phyloP scores from a whole-genome alignment of 2,329 filamentous ascomycete species.

The Beauveria bassiana region DNA sequence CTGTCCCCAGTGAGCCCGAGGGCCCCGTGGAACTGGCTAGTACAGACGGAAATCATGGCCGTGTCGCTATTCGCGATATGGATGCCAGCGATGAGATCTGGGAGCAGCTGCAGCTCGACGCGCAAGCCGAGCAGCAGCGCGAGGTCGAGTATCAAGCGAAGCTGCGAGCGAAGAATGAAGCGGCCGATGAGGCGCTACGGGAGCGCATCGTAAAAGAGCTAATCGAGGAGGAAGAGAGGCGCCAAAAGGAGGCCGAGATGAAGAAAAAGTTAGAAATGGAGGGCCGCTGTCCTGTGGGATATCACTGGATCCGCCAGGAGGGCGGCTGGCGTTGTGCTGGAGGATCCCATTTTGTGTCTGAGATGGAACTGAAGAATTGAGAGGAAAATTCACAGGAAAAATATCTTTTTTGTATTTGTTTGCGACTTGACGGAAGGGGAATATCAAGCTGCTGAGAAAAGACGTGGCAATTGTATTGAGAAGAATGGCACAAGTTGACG shows the following conservation, averaged over 20 bases:
- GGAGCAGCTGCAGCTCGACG: slow-evolving; percentile 50
- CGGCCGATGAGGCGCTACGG: slow-evolving; percentile 17
- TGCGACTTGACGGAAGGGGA: no score
- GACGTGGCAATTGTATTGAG: no score
- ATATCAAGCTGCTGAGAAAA: no score
- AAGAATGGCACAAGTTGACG: no score
- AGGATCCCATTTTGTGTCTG: slow-evolving; percentile 17
- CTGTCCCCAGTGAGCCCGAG: neutral
- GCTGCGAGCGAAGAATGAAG: slow-evolving; percentile 21
- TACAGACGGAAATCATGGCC: slow-evolving; percentile 16
- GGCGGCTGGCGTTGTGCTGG: neutral
- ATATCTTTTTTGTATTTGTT: no score
- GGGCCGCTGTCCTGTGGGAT: slow-evolving; percentile 27
- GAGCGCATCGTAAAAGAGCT: slow-evolving; percentile 33
- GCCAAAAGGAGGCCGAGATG: slow-evolving; percentile 29
- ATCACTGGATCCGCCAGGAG: neutral
- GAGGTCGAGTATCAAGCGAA: slow-evolving; percentile 30
- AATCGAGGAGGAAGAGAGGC: slow-evolving; percentile 25
- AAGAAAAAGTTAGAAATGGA: slow-evolving; percentile 51
- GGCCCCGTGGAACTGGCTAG: no score
- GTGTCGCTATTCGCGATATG: slow-evolving; percentile 36
- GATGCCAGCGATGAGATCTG: slow-evolving; percentile 54
- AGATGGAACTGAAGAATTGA: slow-evolving; percentile 11
- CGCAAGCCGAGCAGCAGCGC: slow-evolving; percentile 27
- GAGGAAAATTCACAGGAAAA: no score